phyloP scores from a whole-genome alignment of 2,329 filamentous ascomycete species.

The Penicillium sp. region DNA sequence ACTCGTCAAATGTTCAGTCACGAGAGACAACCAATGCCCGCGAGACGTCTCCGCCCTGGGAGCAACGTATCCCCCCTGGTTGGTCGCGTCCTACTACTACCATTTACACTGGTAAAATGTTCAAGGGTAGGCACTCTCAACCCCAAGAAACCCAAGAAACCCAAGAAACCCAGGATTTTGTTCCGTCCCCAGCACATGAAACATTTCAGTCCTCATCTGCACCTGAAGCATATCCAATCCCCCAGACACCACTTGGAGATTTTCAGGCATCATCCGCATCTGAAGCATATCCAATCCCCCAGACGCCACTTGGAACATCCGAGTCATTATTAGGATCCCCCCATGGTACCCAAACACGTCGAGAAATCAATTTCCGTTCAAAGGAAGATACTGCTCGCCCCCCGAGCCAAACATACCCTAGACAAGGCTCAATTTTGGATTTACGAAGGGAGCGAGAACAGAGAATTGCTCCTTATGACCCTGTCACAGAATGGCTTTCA shows the following conservation, averaged over 20 bases:
- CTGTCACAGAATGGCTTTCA: neutral
- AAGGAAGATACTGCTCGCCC: neutral
- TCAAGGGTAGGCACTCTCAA: constrained; percentile 8
- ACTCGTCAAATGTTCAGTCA: neutral
- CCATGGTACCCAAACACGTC: too few species aligned
- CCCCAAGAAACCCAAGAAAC: neutral
- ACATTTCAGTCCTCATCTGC: too few species aligned
- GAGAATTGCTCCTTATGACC: neutral
- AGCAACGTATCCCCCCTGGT: constrained; percentile 2
- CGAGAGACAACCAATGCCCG: neutral
- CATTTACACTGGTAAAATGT: constrained; percentile 8
- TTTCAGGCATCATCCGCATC: neutral
- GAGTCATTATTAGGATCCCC: neutral
- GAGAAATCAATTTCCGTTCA: too few species aligned
- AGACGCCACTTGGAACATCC: too few species aligned
- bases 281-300: neutral
- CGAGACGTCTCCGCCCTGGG: neutral
- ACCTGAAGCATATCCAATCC: neutral
- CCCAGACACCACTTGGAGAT: too few species aligned
- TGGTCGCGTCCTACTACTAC: constrained; percentile 12
- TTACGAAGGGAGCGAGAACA: neutral
- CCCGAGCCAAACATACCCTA: neutral
- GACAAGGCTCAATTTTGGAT: neutral
- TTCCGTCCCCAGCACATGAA: neutral
- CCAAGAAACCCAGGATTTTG: neutral